Percentiles rank a stretch among this genome's conserved stretches.
These are phyloP conservation scores for Candida yuanshanica DNA, from an alignment of 805 yeast species.

Conservation along the genomic window DNA sequence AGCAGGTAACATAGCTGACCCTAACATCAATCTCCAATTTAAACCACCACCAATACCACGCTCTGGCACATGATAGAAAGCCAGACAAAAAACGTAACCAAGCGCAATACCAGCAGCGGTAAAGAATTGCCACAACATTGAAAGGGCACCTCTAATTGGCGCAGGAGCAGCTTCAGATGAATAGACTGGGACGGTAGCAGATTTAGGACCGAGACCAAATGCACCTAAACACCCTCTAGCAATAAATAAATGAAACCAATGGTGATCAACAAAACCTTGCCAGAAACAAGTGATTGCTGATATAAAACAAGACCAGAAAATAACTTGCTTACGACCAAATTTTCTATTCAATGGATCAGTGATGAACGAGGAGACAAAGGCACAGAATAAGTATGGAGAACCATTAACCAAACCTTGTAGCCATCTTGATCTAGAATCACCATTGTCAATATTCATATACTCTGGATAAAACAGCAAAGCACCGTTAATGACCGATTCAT, in stretches of 20 bases:
- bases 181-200: slow-evolving; percentile 73
- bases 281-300: slow-evolving; percentile 61
- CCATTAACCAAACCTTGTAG: slow-evolving; percentile 60
- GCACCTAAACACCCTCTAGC: slow-evolving; percentile 58
- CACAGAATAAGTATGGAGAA: slow-evolving; percentile 64
- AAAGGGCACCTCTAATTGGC: slow-evolving; percentile 57
- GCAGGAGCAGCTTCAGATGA: slow-evolving; percentile 63
- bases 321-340: slow-evolving; percentile 61
- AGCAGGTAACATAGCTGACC: slow-evolving; percentile 65
- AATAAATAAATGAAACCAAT: slow-evolving; percentile 65
- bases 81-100: slow-evolving; percentile 61
- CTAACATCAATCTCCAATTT: slow-evolving; percentile 69
- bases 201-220: slow-evolving; percentile 64
- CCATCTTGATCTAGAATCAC: slow-evolving; percentile 46
- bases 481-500: slow-evolving; percentile 71
- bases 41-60: slow-evolving; percentile 34
- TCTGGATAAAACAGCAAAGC: slow-evolving; percentile 58
- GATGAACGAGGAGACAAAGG: slow-evolving; percentile 56
- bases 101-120: slow-evolving; percentile 72
- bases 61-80: slow-evolving; percentile 49
- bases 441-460: slow-evolving; percentile 45
- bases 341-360: slow-evolving; percentile 52
- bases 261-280: slow-evolving; percentile 52
- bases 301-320: slow-evolving; percentile 55
- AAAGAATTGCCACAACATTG: slow-evolving; percentile 72